Evolutionary conservation across 257 asterid species (phyloP).

Genomic region (Anisodus tanguticus): DNA sequence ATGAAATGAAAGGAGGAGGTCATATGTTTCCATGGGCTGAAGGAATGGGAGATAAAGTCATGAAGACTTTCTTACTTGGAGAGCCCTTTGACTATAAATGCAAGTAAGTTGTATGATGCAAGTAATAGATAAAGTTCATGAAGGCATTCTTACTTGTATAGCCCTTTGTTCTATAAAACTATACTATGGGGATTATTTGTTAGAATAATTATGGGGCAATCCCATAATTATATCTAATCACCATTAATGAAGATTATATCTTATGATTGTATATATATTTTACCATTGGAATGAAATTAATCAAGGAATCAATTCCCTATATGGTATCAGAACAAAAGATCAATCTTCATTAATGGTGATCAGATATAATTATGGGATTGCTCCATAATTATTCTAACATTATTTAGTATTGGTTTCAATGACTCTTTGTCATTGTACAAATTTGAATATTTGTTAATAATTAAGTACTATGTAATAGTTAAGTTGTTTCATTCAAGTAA

Average conservation of each 20-base stretch:
- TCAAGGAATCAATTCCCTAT: too few species aligned
- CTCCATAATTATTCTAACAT: too few species aligned
- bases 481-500: background rate
- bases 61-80: conserved; percentile 60
- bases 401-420: background rate
- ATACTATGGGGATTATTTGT: background rate
- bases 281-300: too few species aligned
- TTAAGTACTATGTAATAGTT: background rate
- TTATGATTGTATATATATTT: too few species aligned
- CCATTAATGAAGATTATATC: too few species aligned
- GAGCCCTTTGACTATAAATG: conserved; percentile 21
- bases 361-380: too few species aligned
- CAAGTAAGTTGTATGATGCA: too few species aligned
- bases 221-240: too few species aligned
- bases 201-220: too few species aligned
- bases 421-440: background rate
- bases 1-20: conserved; percentile 74
- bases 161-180: conserved; percentile 21
- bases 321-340: too few species aligned
- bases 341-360: too few species aligned
- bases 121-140: conserved; percentile 23
- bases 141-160: conserved; percentile 55
- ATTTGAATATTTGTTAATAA: background rate
- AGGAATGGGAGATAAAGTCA: conserved; percentile 60
- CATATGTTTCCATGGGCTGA: conserved; percentile 69